Evolutionary conservation across 2,329 filamentous ascomycete species (phyloP).

Genomic region (Emmonsia crescens): DNA sequence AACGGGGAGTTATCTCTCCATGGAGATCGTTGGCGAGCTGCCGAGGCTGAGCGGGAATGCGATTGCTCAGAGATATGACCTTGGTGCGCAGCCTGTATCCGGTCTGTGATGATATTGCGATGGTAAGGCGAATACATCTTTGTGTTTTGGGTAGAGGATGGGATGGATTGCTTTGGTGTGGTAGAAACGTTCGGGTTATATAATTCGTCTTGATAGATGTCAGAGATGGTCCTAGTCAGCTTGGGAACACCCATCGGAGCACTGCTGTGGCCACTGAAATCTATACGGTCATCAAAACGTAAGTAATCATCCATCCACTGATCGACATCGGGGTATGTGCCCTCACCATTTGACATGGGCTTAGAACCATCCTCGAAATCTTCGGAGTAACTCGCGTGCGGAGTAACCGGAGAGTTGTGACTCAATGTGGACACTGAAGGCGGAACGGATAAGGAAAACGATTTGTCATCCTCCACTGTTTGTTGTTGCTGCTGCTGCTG

Average conservation of each 20-base stretch:
- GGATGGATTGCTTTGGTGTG: constrained; percentile 27
- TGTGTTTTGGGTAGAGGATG: constrained; percentile 36
- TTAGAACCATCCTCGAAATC: constrained; percentile 42
- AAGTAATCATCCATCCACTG: constrained; percentile 55
- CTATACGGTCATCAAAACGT: constrained; percentile 48
- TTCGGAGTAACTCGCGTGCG: constrained; percentile 44
- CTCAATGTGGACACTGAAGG: constrained; percentile 51
- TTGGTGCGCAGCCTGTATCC: constrained; percentile 67
- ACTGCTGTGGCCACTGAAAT: constrained; percentile 37
- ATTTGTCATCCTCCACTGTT: constrained; percentile 37
- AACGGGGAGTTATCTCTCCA: constrained; percentile 63
- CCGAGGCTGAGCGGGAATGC: constrained; percentile 42
- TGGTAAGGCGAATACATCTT: constrained; percentile 37
- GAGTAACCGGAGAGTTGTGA: constrained; percentile 51
- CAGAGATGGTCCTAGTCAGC: constrained; percentile 75
- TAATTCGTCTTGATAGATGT: constrained; percentile 73
- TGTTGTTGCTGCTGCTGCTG: constrained; percentile 31
- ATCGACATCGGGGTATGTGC: constrained; percentile 25
- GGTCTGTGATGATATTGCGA: constrained; percentile 58
- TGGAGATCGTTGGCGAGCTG: constrained; percentile 62
- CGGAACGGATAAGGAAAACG: constrained; percentile 43
- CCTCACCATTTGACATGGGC: constrained; percentile 46
- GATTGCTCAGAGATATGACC: constrained; percentile 56
- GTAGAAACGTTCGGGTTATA: constrained; percentile 45
- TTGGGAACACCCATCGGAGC: constrained; percentile 51